Evolutionary conservation across 805 yeast genomes (phyloP).

Genomic region (Lipomyces kockii): DNA sequence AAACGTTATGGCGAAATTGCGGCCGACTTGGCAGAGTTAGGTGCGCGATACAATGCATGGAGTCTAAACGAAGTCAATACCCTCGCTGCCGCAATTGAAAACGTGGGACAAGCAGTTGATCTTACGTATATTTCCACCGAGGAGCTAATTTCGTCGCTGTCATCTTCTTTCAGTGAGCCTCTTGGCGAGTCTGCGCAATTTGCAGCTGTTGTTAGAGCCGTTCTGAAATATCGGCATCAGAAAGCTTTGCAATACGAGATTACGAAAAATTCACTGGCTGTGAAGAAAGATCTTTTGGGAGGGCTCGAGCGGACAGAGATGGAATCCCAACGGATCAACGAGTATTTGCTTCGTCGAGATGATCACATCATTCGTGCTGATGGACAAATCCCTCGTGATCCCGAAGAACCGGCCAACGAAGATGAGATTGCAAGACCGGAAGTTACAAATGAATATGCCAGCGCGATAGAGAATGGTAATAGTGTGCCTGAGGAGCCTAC

Average conservation of each 20-base stretch:
- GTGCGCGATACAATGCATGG: slow-evolving; percentile 68
- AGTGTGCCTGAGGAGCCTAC: background rate
- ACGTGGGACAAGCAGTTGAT: slow-evolving; percentile 86
- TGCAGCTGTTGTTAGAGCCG: slow-evolving; percentile 60
- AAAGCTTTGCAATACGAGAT: slow-evolving; percentile 60
- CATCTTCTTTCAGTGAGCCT: slow-evolving; percentile 68
- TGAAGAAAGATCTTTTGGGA: slow-evolving; percentile 46
- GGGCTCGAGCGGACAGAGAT: slow-evolving; percentile 51
- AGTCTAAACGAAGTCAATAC: slow-evolving; percentile 53
- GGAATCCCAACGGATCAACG: slow-evolving; percentile 52
- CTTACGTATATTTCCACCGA: slow-evolving; percentile 57
- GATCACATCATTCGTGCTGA: background rate
- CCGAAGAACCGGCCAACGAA: slow-evolving; percentile 11
- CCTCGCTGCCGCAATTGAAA: slow-evolving; percentile 67
- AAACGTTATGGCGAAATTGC: slow-evolving; percentile 63
- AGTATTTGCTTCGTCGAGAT: slow-evolving; percentile 30
- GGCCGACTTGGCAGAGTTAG: slow-evolving; percentile 73
- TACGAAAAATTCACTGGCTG: slow-evolving; percentile 48
- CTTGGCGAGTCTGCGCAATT: slow-evolving; percentile 72
- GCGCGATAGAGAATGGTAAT: slow-evolving; percentile 17
- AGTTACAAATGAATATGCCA: slow-evolving; percentile 17
- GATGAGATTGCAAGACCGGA: slow-evolving; percentile 17
- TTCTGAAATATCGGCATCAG: slow-evolving; percentile 63
- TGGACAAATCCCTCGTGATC: background rate
- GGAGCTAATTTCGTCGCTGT: slow-evolving; percentile 57